Evolutionary conservation across 164 flowering plant genomes (phyloP), one percentile per base, ranked within the genome.

Genomic region (Chimonanthus praecox): DNA sequence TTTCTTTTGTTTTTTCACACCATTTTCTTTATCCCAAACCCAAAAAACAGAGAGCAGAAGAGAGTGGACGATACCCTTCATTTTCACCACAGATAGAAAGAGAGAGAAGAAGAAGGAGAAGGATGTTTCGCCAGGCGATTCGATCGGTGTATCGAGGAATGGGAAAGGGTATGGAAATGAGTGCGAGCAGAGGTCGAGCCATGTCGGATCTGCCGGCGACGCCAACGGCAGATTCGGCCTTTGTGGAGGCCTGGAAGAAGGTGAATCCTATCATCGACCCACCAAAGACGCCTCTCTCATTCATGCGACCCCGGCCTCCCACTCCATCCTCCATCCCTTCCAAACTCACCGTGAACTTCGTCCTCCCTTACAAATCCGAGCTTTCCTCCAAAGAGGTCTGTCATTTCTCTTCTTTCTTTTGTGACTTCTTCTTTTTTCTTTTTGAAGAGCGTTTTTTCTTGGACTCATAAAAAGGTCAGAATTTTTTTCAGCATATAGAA

Each of bases 301-400:
- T 82, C 81, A 84, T 82, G 85, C 4, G 72, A 18, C 76, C 85
- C 47, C 83, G 85, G 6, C 97, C 97, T 0, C 63, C 89, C 2
- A 77, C 82, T 6, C 88, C 95, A 7, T 72, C 90, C 3, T 72
- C 89, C 5, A 78, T 90, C 66, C 95, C 96, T 3, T 67, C 90
- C 58, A 92, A 92, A 83, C 83, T 90, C 80, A 90, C 92, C 66
- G 92, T 92, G 84, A 92, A 89, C 67, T 89, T 92, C 73, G 89
- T 88, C 64, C 92, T 92, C 15, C 95, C 97, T 21, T 90, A 89
- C 60, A 78, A 86, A 2, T 89, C 92, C 9, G 88, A 88, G 80
- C 81, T 88, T 8, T 74, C 92, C 47, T n/a, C 75, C 21, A 85
- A 85, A 74, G 93, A 92, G 97, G 97, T 92, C 62, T 7, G 47